Evolutionary conservation across 495 filamentous ascomycete species (phyloP).

Genomic region (Penicillium salamii): DNA sequence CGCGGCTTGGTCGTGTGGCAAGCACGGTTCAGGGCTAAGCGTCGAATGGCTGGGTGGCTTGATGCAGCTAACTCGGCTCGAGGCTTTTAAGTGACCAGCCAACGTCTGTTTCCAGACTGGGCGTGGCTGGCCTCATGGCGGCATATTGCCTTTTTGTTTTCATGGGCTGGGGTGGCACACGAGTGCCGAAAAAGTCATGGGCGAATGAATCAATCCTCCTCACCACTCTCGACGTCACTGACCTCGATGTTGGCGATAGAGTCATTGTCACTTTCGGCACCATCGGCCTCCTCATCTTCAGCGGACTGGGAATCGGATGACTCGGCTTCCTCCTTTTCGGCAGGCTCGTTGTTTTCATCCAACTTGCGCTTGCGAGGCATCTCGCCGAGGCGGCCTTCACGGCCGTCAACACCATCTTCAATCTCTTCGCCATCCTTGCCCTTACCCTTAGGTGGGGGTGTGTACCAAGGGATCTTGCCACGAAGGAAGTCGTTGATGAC

Average conservation of each 20-base stretch:
- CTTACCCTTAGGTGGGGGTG: conserved; percentile 65
- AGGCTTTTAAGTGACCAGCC: background rate
- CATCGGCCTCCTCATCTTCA: conserved; percentile 38
- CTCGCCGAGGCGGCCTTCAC: conserved; percentile 60
- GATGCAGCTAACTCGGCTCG: background rate
- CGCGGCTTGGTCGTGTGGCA: background rate
- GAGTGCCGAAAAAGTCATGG: conserved; percentile 1
- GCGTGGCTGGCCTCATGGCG: background rate
- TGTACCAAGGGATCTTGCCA: conserved; percentile 96
- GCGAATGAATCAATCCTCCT: conserved; percentile 34
- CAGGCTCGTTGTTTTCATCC: conserved; percentile 31
- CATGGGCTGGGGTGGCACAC: conserved; percentile 1
- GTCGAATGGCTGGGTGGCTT: background rate
- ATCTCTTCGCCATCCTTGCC: conserved; percentile 51
- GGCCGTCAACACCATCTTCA: conserved; percentile 50
- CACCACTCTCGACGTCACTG: conserved; percentile 44
- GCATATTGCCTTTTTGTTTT: background rate
- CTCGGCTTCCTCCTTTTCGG: conserved; percentile 25
- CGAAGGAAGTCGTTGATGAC: conserved; percentile 92
- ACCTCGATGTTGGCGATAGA: conserved; percentile 44
- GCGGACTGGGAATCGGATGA: conserved; percentile 25
- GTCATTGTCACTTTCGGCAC: conserved; percentile 35
- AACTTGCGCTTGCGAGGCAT: conserved; percentile 58
- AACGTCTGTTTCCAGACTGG: conserved; percentile 12
- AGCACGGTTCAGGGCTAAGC: background rate